These are phyloP conservation scores for Ogataea allantospora DNA, from an alignment of 805 yeast genomes.

Conservation along the genomic window DNA sequence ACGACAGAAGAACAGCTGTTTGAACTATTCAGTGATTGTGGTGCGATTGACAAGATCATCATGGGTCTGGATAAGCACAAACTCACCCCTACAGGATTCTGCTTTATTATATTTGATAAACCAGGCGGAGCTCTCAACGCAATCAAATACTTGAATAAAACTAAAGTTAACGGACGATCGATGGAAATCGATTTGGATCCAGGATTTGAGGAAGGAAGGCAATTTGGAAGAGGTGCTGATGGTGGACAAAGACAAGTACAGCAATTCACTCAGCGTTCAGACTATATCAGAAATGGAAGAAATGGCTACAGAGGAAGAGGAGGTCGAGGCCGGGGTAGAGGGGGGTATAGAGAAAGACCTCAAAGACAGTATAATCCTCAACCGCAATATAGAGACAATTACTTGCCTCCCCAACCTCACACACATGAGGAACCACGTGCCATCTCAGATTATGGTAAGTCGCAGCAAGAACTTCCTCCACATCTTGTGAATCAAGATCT, in stretches of 20 bases:
- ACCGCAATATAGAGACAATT: constrained; percentile 8
- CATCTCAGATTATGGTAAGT: constrained; percentile 3
- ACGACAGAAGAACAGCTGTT: constrained; percentile 94
- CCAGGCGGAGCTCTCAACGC: constrained; percentile 77
- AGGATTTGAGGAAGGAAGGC: constrained; percentile 93
- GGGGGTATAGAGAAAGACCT: constrained; percentile 25
- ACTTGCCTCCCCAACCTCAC: constrained; percentile 13
- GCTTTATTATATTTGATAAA: constrained; percentile 77
- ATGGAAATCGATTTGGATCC: constrained; percentile 92
- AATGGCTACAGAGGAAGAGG: constrained; percentile 10
- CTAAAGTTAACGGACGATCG: constrained; percentile 78
- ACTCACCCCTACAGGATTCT: constrained; percentile 94
- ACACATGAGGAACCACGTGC: constrained; percentile 1
- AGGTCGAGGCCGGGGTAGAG: constrained; percentile 10
- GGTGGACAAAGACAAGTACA: constrained; percentile 82
- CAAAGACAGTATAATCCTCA: constrained; percentile 14
- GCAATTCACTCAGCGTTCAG: constrained; percentile 9
- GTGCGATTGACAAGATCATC: constrained; percentile 71
- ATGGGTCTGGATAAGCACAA: constrained; percentile 94
- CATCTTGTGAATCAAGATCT: constrained; percentile 17
- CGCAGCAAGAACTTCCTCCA: constrained; percentile 9
- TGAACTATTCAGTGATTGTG: constrained; percentile 82
- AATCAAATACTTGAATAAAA: constrained; percentile 75
- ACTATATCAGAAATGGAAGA: constrained; percentile 26
- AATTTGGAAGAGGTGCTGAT: constrained; percentile 86